These are phyloP conservation scores for Penicillium bovifimosum DNA, from an alignment of 495 filamentous ascomycete species.

Conservation along the genomic window DNA sequence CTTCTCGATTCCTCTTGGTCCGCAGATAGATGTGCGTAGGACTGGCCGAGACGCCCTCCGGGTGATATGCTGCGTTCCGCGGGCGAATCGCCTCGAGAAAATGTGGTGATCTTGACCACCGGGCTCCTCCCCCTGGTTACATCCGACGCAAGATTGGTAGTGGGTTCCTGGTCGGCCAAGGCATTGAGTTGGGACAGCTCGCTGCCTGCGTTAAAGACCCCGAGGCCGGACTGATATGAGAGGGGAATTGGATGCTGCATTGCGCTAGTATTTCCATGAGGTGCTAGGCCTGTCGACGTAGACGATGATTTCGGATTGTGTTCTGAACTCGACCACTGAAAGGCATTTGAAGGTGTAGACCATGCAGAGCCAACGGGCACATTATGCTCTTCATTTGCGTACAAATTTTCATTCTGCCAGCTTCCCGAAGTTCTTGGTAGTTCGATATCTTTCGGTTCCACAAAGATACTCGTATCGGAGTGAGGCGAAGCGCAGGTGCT, in stretches of 20 bases:
- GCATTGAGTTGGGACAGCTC: constrained; percentile 19
- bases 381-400: background rate
- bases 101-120: constrained; percentile 40
- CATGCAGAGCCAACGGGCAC: constrained; percentile 2
- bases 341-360: constrained; percentile 4
- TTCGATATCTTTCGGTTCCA: constrained; percentile 19
- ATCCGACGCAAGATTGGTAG: constrained; percentile 9
- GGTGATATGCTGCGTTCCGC: constrained; percentile 21
- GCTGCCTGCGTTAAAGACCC: constrained; percentile 4
- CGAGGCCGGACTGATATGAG: constrained; percentile 3
- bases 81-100: constrained; percentile 47
- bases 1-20: constrained; percentile 27
- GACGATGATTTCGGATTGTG: constrained; percentile 8
- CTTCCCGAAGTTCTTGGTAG: constrained; percentile 3
- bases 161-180: constrained; percentile 17
- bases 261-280: background rate
- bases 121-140: constrained; percentile 40
- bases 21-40: constrained; percentile 38
- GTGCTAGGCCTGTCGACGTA: background rate
- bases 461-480: constrained; percentile 4
- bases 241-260: background rate
- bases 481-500: constrained; percentile 12
- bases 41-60: constrained; percentile 31
- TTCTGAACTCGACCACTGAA: constrained; percentile 13
- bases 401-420: constrained; percentile 8